Base-by-base conservation (phyloP, 768 basidiomycete species). In the Suillus placidus region DNA sequence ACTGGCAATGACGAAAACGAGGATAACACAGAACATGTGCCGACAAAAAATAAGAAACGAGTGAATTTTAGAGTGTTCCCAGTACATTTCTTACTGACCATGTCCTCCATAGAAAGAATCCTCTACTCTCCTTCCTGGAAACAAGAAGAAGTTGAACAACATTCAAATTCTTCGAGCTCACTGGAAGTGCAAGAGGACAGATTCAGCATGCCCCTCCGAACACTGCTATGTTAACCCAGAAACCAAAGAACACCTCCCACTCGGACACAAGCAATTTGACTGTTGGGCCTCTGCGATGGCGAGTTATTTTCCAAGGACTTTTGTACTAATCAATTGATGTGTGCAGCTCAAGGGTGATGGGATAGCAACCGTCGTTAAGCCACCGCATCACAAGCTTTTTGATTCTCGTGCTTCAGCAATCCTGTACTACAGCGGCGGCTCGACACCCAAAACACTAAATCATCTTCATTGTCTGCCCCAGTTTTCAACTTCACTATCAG, bases 201-300 rank as follows among this genome's bases (percentile, higher is more conserved):
- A 47, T n/a, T 47, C 45, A n/a, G 45, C 45, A n/a, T 47, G 45
- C 45, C 45, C 45, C 45, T 10, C 20, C 2, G 9, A n/a, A 18
- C 20, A 45, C 30, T 58, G 55, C 57, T 64, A 34, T 34, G 26
- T 58, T 12, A 57, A 49, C 47, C 54, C 40, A 26, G 26, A 20
- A 43, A 45, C 56, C 12, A 23, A 54, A n/a, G 18, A 30, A n/a
- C 57, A 60, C 45, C 20, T 58, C 20, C 64, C 57, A 40, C 64
- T 64, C 8, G 26, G 8, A 20, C 45, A 42, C 10, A 4, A 26
- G 2, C 23, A 32, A 42, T 34, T 64, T 12, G 64, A 64, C 18
- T 64, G 64, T 40, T 64, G 64, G 56, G 64, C 64, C 2, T 23
- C 64, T n/a, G 40, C 57, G 3, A 43, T 64, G 57, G 64, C 60